Evolutionary conservation across 1,284 basidiomycete genomes (phyloP).

Genomic region (Melampsora larici-populina): DNA sequence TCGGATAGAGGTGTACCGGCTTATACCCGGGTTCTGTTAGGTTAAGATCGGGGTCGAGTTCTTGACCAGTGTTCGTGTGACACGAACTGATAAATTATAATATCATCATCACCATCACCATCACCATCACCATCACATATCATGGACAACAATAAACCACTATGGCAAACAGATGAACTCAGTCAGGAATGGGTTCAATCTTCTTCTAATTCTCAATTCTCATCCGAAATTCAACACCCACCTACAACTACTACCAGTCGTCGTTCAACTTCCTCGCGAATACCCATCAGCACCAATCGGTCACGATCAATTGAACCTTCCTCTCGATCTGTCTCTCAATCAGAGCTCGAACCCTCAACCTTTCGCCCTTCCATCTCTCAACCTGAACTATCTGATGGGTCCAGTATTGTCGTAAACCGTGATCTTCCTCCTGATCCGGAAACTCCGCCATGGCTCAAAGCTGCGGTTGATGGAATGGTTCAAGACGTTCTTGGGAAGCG

Average conservation of each 20-base stretch:
- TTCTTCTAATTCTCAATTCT: not conserved
- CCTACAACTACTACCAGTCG: conserved; percentile 2
- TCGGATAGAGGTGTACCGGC: too few relatives aligned
- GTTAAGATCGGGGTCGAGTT: too few relatives aligned
- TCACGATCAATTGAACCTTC: not conserved
- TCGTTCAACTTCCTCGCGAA: not conserved
- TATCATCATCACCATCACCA: not conserved
- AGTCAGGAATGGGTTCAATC: conserved; percentile 42
- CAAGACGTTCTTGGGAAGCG: conserved; percentile 24
- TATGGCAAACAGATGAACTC: conserved; percentile 43
- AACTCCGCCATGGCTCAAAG: conserved; percentile 37
- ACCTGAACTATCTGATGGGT: not conserved
- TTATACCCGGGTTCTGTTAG: too few relatives aligned
- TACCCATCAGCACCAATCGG: conserved; percentile 4
- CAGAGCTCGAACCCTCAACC: not conserved
- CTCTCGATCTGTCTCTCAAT: conserved; percentile 1
- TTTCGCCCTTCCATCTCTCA: not conserved
- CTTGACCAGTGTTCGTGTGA: too few relatives aligned
- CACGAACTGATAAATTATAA: too few relatives aligned
- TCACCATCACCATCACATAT: not conserved
- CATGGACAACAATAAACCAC: conserved; percentile 21
- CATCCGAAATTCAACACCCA: not conserved
- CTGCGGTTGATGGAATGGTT: conserved; percentile 41
- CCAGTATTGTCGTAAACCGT: conserved; percentile 26
- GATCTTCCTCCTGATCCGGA: not conserved